Conservation (phyloP, 129 eudicot genomes). For the Centaurea solstitialis region DNA sequence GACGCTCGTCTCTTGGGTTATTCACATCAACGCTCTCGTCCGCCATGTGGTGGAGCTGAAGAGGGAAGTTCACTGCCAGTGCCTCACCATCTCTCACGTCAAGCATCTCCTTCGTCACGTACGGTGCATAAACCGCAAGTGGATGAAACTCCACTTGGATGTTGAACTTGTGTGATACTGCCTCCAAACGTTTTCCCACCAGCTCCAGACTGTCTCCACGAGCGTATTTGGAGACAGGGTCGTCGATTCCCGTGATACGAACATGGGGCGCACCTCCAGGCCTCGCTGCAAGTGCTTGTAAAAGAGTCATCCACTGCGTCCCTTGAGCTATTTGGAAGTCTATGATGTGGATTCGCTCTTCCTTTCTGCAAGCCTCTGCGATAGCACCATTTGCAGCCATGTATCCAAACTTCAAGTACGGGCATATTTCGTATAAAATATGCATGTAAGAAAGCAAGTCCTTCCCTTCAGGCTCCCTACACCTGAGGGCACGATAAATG, state of each 20-base stretch:
- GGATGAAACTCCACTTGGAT: constrained; percentile 79
- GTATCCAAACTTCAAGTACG: constrained; percentile 86
- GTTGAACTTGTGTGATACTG: constrained; percentile 62
- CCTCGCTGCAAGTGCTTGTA: constrained; percentile 90
- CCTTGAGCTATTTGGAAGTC: constrained; percentile 94
- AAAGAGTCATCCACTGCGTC: constrained; percentile 89
- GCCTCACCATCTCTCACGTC: constrained; percentile 78
- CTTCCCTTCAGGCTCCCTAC: constrained; percentile 77
- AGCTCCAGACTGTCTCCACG: constrained; percentile 71
- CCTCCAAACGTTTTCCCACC: constrained; percentile 62
- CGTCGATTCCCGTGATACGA: constrained; percentile 92
- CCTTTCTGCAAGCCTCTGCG: constrained; percentile 82
- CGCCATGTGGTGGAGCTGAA: constrained; percentile 89
- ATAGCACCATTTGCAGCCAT: constrained; percentile 98
- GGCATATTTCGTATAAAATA: constrained; percentile 84
- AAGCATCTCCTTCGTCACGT: constrained; percentile 65
- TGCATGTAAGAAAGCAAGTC: constrained; percentile 92
- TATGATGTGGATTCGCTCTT: constrained; percentile 82
- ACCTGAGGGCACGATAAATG: constrained; percentile 65
- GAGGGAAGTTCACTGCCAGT: constrained; percentile 83
- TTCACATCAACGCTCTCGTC: constrained; percentile 92
- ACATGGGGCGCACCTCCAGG: constrained; percentile 86
- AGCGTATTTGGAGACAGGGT: constrained; percentile 72
- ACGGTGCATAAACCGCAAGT: constrained; percentile 67
- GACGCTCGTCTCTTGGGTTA: constrained; percentile 81